phyloP scores from a whole-genome alignment of 108 stramenopile genomes.

The Pseudonitzschia delicatissima region DNA sequence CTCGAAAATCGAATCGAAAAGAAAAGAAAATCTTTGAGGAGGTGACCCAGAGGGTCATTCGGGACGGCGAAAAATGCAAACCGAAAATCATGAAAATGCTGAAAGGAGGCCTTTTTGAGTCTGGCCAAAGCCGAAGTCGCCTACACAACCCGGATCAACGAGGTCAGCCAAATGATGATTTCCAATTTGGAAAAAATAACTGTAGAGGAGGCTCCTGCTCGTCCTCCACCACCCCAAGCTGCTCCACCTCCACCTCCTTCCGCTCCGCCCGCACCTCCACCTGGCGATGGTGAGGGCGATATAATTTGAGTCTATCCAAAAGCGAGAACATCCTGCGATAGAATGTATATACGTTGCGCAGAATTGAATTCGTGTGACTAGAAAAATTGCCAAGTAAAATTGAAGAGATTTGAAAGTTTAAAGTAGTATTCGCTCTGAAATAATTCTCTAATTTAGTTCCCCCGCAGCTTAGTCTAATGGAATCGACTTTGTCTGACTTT shows the following conservation, averaged over 20 bases:
- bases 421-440: no score
- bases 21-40: slow-evolving; percentile 64
- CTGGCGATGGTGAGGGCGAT: neutral
- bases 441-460: no score
- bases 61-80: slow-evolving; percentile 77
- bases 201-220: neutral
- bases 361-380: no score
- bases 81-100: slow-evolving; percentile 52
- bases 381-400: no score
- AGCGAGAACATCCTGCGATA: no score
- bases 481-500: no score
- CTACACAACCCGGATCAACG: slow-evolving; percentile 69
- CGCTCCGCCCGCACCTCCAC: slow-evolving; percentile 2
- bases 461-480: no score
- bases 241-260: neutral
- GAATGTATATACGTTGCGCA: no score
- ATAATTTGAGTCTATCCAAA: no score
- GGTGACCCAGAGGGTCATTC: slow-evolving; percentile 64
- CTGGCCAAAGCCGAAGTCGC: slow-evolving; percentile 81
- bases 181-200: slow-evolving; percentile 30
- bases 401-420: no score
- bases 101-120: slow-evolving; percentile 50
- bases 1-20: slow-evolving; percentile 36
- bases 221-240: no score
- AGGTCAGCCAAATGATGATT: slow-evolving; percentile 70